These are phyloP conservation scores for Yarrowia alimentaria DNA, from an alignment of 805 yeast species.

Conservation along the genomic window DNA sequence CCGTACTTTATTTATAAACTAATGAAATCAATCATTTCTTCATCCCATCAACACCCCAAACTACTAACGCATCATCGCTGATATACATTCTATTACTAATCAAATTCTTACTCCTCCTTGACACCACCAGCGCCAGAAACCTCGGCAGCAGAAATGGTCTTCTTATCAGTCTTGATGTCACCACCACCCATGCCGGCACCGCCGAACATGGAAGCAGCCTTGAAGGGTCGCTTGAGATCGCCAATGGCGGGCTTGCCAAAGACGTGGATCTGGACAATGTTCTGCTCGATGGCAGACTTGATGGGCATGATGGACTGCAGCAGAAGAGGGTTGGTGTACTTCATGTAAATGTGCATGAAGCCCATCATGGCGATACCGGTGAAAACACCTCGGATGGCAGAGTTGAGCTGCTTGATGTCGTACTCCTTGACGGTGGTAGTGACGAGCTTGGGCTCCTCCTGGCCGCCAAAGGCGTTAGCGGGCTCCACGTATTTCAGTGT, in stretches of 20 bases:
- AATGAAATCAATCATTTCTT: too few species aligned
- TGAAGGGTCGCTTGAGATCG: conserved; percentile 95
- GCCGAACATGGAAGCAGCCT: conserved; percentile 78
- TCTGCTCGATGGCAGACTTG: conserved; percentile 85
- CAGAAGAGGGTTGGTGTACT: conserved; percentile 93
- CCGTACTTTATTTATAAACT: too few species aligned
- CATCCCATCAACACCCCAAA: neutral
- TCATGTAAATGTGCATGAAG: conserved; percentile 96
- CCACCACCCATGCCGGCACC: conserved; percentile 44
- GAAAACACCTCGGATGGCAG: conserved; percentile 76
- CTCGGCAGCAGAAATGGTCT: conserved; percentile 81
- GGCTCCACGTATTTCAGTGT: conserved; percentile 89
- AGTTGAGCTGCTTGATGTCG: conserved; percentile 81
- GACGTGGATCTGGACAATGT: conserved; percentile 86
- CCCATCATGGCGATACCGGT: conserved; percentile 95
- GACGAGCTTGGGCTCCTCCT: conserved; percentile 62
- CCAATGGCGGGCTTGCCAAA: conserved; percentile 81
- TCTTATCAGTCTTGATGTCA: conserved; percentile 78
- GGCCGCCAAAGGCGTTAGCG: conserved; percentile 74
- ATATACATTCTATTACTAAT: conserved; percentile 16
- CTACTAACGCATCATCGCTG: neutral
- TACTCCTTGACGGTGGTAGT: conserved; percentile 93
- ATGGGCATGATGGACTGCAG: conserved; percentile 91
- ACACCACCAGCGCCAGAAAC: conserved; percentile 74
- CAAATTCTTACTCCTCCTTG: conserved; percentile 58